Evolutionary conservation across 371 early-diverging fungal genomes (phyloP), one percentile per base, ranked within the genome.

Genomic region (Parasitella parasitica): DNA sequence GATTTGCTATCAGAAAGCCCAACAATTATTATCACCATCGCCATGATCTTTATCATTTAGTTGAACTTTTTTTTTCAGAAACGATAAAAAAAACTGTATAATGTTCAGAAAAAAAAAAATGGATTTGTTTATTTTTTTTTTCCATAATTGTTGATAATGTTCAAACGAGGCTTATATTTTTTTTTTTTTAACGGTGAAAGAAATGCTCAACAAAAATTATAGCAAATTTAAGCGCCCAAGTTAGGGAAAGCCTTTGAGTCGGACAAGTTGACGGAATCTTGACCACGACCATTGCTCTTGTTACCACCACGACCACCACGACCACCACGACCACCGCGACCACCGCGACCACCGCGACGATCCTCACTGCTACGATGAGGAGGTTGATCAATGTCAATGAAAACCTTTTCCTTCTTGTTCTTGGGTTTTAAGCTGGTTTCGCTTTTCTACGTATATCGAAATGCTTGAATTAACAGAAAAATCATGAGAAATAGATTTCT

Each of bases 181-280:
- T 32, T 32, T 32, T 32, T 32, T 32, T 32, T 32, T 32, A 6
- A 4, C 11, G 11, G 4, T 32, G 32, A 32, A 32, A 32, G 32
- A 32, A 32, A 32, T 20, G 43, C 43, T 43, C 43, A 43, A 43
- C 43, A 22, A 43, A 39, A 43, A 22, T 18, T 8, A 11, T 8
- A 18, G 18, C 8, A 20, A 8, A 1, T 43, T 80, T 78, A 73
- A 61, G 82, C 74, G 38, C 88, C 88, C 41, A 91, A 83, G 34
- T 84, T 81, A 37, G 93, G 93, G 85, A 93, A 93, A 36, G 89
- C 89, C 63, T 71, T 80, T 51, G 78, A 67, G 78, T 93, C 91
- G 32, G 81, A 78, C 46, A 91, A 70, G 63, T 90, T 89, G 68
- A 91, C 82, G 62, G 70, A 73, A 30, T 72, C 70, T 58, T 86